Evolutionary conservation across 164 flowering plant species (phyloP).

Genomic region (Amborella trichopoda): DNA sequence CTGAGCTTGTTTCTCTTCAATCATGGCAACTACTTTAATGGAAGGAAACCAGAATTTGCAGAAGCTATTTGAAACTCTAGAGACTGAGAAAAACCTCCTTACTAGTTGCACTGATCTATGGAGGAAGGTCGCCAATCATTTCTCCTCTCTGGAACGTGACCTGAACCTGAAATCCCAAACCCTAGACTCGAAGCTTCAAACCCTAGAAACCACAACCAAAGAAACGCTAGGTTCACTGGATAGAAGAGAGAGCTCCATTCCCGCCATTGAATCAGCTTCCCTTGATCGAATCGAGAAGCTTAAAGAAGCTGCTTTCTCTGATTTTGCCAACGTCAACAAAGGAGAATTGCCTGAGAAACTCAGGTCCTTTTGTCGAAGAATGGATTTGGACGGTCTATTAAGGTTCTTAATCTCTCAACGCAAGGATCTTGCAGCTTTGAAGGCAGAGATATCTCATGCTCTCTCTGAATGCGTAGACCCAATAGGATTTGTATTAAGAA

Average conservation of each 20-base stretch:
- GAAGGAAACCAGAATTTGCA: too few relatives aligned
- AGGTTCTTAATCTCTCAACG: constrained; percentile 28
- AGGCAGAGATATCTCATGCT: constrained; percentile 20
- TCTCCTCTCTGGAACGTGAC: constrained; percentile 25
- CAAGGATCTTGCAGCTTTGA: constrained; percentile 30
- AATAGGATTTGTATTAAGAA: constrained; percentile 27
- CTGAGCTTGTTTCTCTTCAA: too few relatives aligned
- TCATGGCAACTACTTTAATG: too few relatives aligned
- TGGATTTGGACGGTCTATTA: constrained; percentile 31
- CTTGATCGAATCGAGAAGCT: constrained; percentile 19
- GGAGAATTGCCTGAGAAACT: constrained; percentile 16
- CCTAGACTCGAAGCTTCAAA: constrained; percentile 29
- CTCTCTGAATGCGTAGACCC: constrained; percentile 33
- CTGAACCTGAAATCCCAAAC: constrained; percentile 19
- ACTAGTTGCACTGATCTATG: constrained; percentile 29
- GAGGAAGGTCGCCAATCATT: constrained; percentile 28
- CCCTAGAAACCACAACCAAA: constrained; percentile 23
- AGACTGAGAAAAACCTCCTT: constrained; percentile 23
- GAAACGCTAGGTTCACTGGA: constrained; percentile 25
- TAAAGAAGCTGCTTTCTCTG: constrained; percentile 22
- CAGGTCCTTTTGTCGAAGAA: constrained; percentile 23
- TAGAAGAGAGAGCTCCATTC: constrained; percentile 30
- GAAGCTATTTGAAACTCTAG: constrained; percentile 22
- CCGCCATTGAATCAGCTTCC: constrained; percentile 30
- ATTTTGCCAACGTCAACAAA: constrained; percentile 5